Evolutionary conservation across 2,329 filamentous ascomycete genomes (phyloP), one percentile per base, ranked within the genome.

Genomic region (Aspergillus ruber): DNA sequence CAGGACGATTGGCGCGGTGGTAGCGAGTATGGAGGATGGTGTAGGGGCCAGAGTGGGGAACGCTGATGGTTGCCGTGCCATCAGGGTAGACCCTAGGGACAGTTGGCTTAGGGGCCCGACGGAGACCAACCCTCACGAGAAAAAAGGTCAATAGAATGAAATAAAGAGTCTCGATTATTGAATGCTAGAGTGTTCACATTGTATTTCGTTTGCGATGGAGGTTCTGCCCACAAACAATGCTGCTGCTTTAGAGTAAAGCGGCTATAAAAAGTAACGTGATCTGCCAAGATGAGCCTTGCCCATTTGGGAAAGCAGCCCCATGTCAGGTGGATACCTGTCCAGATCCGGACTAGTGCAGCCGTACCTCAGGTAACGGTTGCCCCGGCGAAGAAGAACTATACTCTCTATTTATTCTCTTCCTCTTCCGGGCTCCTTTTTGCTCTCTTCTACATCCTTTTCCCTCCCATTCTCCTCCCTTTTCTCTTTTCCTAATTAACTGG

Each of bases 291-390:
- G 5, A 4, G n/a, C 36, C 18, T 18, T 39, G 4, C 36, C 17
- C 3, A 8, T 4, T 18, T 18, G 17, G 36, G 36, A 39, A 60
- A 59, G 63, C 63, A 52, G 64, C 57, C 53, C 55, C 70, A 69
- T 53, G 64, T 68, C 55, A 64, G 56, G 52, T 75, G 74, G 40
- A n/a, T 71, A 70, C 17, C 75, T 74, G 64, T 68, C 71, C 67
- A 66, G 63, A 61, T 69, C 57, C n/a, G 47, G 56, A 5, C 52
- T 68, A 64, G 65, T 33, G 53, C 45, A 46, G 43, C 44, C 57
- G 62, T 64, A 60, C 59, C 57, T 61, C 57, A 54, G 62, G 60
- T 59, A 64, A 63, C 57, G 51, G 71, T 74, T 73, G 70, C 67
- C 63, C 58, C 60, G 59, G 62, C 62, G 64, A 66, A 54, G 44